A percentile compares a stretch with the other conserved stretches of the same genome.
Evolutionary conservation across 1,284 basidiomycete species (phyloP).

Genomic region (Schizophyllum commune): DNA sequence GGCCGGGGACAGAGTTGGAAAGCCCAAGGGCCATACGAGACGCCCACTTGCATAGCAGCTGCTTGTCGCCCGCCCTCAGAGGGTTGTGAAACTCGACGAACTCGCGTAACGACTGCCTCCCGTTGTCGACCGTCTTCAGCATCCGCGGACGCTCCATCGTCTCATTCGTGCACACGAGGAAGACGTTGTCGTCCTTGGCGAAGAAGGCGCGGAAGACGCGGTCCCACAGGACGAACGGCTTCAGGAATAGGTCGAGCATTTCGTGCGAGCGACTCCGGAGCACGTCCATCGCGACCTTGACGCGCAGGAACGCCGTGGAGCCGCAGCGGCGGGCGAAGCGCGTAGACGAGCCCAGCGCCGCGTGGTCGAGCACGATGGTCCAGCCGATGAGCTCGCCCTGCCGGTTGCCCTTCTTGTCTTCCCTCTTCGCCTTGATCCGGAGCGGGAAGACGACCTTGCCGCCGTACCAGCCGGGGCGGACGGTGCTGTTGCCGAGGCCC

Average conservation of each 20-base stretch:
- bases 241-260: slow-evolving; percentile 20
- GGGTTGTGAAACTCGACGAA: slow-evolving; percentile 30
- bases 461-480: slow-evolving; percentile 24
- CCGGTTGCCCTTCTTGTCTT: background rate
- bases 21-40: slow-evolving; percentile 29
- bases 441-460: slow-evolving; percentile 20
- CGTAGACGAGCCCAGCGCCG: slow-evolving; percentile 26
- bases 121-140: background rate
- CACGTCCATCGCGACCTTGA: slow-evolving; percentile 21
- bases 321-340: slow-evolving; percentile 33
- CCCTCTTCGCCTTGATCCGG: background rate
- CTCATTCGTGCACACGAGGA: slow-evolving; percentile 30
- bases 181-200: slow-evolving; percentile 28
- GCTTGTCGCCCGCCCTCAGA: slow-evolving; percentile 7
- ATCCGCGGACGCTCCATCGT: slow-evolving; percentile 2
- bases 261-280: slow-evolving; percentile 8
- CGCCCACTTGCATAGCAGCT: slow-evolving; percentile 34
- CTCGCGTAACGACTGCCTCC: slow-evolving; percentile 14
- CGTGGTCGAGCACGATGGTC: slow-evolving; percentile 20
- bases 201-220: slow-evolving; percentile 32
- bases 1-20: slow-evolving; percentile 33
- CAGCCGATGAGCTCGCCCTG: background rate
- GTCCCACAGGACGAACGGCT: slow-evolving; percentile 27
- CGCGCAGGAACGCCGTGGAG: slow-evolving; percentile 27
- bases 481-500: slow-evolving; percentile 19